phyloP scores from a whole-genome alignment of 2,329 filamentous ascomycete genomes.

The Colletotrichum phormii region DNA sequence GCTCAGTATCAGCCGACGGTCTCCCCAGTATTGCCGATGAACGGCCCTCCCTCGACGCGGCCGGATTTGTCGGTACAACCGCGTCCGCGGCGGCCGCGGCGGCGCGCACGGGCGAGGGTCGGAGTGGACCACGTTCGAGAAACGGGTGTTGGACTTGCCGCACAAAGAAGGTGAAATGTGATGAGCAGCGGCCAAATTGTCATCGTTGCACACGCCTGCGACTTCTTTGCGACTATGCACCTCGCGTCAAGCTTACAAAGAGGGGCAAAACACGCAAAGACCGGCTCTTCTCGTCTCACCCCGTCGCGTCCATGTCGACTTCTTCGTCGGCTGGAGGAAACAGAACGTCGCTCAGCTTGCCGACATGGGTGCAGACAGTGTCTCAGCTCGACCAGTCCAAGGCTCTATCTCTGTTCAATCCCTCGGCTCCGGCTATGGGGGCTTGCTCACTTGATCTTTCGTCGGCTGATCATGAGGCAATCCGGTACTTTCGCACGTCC shows the following conservation, averaged over 20 bases:
- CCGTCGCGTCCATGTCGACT: neutral
- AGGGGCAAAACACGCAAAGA: conserved; percentile 20
- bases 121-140: conserved; percentile 35
- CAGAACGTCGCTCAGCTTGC: conserved; percentile 8
- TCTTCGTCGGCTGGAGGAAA: neutral
- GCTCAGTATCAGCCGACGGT: neutral
- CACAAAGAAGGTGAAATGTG: conserved; percentile 47
- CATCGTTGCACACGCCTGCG: conserved; percentile 42
- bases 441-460: conserved; percentile 42
- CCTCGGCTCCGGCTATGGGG: conserved; percentile 35
- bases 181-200: conserved; percentile 43
- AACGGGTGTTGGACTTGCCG: conserved; percentile 44
- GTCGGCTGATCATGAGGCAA: conserved; percentile 48
- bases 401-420: conserved; percentile 17
- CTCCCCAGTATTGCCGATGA: neutral
- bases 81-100: neutral
- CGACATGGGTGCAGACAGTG: conserved; percentile 16
- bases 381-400: conserved; percentile 18
- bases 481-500: conserved; percentile 49
- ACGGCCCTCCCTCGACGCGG: neutral
- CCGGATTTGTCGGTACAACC: neutral
- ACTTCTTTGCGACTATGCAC: conserved; percentile 44
- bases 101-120: conserved; percentile 25
- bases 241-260: conserved; percentile 34
- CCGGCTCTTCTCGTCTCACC: conserved; percentile 4